phyloP scores from a whole-genome alignment of 73 alveolate species.

The Stentor roeselii region DNA sequence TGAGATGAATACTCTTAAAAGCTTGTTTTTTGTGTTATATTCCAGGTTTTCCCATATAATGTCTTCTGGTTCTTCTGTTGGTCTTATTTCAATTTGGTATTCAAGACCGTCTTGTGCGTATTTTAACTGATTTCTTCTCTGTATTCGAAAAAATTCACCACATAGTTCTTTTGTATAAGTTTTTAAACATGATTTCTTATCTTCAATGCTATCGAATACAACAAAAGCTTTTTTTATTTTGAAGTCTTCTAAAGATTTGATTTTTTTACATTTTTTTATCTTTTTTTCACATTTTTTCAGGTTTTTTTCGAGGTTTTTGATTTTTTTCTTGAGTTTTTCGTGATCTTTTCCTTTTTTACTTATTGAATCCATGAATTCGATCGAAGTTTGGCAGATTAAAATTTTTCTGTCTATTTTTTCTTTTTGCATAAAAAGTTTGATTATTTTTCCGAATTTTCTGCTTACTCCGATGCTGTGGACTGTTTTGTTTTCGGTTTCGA shows the following conservation, averaged over 20 bases:
- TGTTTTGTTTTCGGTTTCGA: neutral
- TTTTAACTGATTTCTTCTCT: neutral
- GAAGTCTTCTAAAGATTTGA: neutral
- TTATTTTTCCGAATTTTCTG: neutral
- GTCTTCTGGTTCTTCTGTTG: slow-evolving; percentile 20
- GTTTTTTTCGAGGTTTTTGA: neutral
- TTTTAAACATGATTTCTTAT: neutral
- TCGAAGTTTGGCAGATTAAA: too few species aligned
- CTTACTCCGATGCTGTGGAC: neutral
- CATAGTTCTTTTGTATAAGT: neutral
- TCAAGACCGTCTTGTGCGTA: neutral
- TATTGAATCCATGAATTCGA: neutral
- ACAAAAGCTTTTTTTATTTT: slow-evolving; percentile 10
- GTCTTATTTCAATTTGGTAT: too few species aligned
- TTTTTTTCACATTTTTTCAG: neutral
- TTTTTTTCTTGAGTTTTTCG: neutral
- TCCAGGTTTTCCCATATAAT: slow-evolving; percentile 29
- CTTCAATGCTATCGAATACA: neutral
- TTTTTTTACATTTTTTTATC: neutral
- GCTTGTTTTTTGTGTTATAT: neutral
- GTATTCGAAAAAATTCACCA: neutral
- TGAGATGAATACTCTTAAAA: neutral
- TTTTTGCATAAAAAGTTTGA: neutral
- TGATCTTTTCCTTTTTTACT: neutral
- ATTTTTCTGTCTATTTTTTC: neutral